Base-by-base conservation (phyloP, 805 yeast species). In the Cyberlindnera euphorbiiphila region DNA sequence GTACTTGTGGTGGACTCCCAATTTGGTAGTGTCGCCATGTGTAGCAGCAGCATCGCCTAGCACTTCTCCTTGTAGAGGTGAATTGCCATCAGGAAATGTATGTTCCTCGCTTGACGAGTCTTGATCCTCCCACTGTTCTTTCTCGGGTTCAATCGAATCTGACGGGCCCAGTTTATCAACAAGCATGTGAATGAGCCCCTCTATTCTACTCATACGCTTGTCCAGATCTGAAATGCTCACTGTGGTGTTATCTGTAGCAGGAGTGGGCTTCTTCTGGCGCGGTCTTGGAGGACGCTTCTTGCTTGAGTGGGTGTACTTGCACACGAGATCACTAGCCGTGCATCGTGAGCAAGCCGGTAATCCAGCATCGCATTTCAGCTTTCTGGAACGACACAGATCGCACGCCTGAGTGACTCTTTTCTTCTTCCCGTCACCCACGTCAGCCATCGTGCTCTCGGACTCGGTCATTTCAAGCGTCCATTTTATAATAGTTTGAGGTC, bases 361-460 rank as follows among this genome's bases (percentile, higher is more conserved):
- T 47, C 74, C 75, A 9, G 89, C 91, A 52, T 84, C 91, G 59
- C 93, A 84, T 55, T 81, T 82, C 42, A 84, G 86, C 57, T 84
- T 84, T 55, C 83, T 78, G 52, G 76, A 74, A 12, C 93, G 59
- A 36, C 77, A 72, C 25, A 57, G 62, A 45, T 71, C 75, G 50
- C 76, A 72, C 5, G 76, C 76, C 34, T 65, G 63, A 7, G 45
- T 9, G 3, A 47, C 27, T 28, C 76, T 51, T 25, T 67, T 56
- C 25, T 70, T 50, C 36, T 62, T 61, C 14, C 35, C 28, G 13
- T 34, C 31, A n/a, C 31, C 42, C 8, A 9, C 13, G n/a, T 29
- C 26, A 12, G 32, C 18, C 42, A 39, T 26, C 10, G n/a, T n/a
- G n/a, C n/a, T n/a, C n/a, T n/a, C n/a, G n/a, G n/a, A n/a, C n/a